Conservation (phyloP, 768 basidiomycete genomes). For the Macrolepiota fuliginosa region DNA sequence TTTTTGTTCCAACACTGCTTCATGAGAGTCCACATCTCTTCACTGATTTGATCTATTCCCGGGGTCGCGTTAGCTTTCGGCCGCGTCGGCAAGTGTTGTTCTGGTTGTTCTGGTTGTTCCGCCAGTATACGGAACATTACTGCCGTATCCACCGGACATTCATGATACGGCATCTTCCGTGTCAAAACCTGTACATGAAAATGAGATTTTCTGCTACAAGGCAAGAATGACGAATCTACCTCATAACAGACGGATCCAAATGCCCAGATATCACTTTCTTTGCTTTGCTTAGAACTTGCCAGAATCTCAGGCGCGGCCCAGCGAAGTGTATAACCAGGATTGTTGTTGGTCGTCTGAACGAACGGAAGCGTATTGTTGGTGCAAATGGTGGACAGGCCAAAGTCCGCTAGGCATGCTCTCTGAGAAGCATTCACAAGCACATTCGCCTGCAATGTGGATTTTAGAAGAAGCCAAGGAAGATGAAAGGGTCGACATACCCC, state of each 20-base stretch:
- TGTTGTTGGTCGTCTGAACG: background rate
- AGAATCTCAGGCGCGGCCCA: constrained; percentile 23
- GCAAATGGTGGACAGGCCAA: constrained; percentile 16
- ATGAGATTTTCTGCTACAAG: background rate
- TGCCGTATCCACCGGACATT: background rate
- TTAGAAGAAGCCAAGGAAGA: background rate
- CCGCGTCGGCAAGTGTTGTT: background rate
- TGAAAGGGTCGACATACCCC: constrained; percentile 13
- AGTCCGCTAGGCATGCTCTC: constrained; percentile 16
- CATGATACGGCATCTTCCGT: background rate
- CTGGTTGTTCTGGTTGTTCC: background rate
- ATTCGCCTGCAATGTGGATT: background rate
- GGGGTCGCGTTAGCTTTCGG: background rate
- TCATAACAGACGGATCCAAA: constrained; percentile 20
- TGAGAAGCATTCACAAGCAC: background rate
- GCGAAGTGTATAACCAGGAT: background rate
- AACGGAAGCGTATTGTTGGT: background rate
- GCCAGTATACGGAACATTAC: background rate
- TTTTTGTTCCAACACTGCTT: background rate
- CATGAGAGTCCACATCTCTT: background rate
- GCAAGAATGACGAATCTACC: background rate
- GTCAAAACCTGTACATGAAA: background rate
- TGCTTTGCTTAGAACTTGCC: background rate
- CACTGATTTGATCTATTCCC: background rate
- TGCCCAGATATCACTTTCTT: constrained; percentile 19